Conservation (phyloP, 129 eudicot genomes). For the Arctium lappa region DNA sequence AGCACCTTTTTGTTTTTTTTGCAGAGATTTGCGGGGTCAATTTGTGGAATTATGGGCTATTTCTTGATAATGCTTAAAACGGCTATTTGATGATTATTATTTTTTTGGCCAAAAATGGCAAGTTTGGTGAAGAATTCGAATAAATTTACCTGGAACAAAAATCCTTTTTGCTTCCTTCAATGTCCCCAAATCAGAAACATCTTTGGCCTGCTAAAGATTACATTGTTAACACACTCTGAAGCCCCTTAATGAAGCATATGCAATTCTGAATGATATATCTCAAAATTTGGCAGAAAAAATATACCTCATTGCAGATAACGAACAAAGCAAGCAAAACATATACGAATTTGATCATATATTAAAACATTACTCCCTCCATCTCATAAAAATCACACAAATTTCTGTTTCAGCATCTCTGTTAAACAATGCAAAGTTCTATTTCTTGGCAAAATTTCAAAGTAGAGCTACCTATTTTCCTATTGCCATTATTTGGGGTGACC, state of each 20-base stretch:
- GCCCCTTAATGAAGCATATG: constrained; percentile 36
- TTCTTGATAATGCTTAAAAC: background rate
- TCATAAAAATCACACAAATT: background rate
- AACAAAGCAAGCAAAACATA: background rate
- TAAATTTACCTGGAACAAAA: constrained; percentile 74
- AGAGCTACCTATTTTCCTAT: too few relatives aligned
- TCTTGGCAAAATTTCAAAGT: background rate
- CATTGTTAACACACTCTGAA: constrained; percentile 7
- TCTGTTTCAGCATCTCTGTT: background rate
- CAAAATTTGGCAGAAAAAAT: background rate
- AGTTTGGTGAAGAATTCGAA: background rate
- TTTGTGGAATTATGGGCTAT: background rate
- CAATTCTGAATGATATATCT: background rate
- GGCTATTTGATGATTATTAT: background rate
- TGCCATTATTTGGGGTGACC: too few relatives aligned
- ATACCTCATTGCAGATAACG: background rate
- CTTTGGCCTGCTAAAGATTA: constrained; percentile 63
- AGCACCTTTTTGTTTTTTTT: background rate
- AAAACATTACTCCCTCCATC: too few relatives aligned
- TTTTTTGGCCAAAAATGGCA: background rate
- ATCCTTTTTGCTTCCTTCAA: constrained; percentile 80
- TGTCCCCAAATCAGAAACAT: constrained; percentile 82
- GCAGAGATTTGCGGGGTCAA: background rate
- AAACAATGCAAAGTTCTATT: background rate
- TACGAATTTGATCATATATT: background rate